Conservation (phyloP, 1,139 yeast species). For the Debaryomycetaceae sp. region DNA sequence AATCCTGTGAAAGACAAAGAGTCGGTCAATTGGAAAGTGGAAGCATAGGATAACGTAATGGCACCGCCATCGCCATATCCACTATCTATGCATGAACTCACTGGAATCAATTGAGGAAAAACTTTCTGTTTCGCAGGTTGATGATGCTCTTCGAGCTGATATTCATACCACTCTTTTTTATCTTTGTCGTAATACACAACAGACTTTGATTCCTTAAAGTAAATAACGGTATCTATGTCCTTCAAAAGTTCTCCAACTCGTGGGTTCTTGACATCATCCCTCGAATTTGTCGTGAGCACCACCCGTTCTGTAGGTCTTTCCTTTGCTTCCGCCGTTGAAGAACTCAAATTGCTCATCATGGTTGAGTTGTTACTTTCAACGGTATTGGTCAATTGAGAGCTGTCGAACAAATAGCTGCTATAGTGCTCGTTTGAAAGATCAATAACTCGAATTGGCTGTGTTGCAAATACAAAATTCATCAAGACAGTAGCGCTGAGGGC, state of each 20-base stretch:
- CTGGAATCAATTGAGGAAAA: conserved; percentile 7
- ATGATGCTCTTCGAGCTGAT: conserved; percentile 4
- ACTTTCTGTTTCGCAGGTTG: conserved; percentile 1
- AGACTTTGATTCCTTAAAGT: conserved; percentile 8
- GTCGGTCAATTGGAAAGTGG: conserved; percentile 1
- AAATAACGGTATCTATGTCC: conserved; percentile 9
- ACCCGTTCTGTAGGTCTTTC: neutral
- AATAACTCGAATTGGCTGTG: neutral
- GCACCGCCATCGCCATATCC: conserved; percentile 7
- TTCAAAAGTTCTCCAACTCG: conserved; percentile 7
- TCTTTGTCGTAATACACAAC: conserved; percentile 15
- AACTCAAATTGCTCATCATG: neutral
- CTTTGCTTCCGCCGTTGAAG: neutral
- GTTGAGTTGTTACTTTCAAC: neutral
- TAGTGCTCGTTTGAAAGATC: neutral
- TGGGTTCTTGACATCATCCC: conserved; percentile 9
- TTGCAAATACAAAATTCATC: neutral
- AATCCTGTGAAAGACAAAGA: neutral
- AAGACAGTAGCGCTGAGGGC: neutral
- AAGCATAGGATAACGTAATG: conserved; percentile 3
- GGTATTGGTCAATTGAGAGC: neutral
- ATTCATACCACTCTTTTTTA: conserved; percentile 12
- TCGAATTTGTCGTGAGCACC: conserved; percentile 7
- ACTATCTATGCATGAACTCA: conserved; percentile 7
- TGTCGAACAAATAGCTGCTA: neutral